A percentile compares a stretch with the other conserved stretches of the same genome.
These are phyloP conservation scores for Phytopythium litorale DNA, from an alignment of 352 stramenopile species.

Conservation along the genomic window DNA sequence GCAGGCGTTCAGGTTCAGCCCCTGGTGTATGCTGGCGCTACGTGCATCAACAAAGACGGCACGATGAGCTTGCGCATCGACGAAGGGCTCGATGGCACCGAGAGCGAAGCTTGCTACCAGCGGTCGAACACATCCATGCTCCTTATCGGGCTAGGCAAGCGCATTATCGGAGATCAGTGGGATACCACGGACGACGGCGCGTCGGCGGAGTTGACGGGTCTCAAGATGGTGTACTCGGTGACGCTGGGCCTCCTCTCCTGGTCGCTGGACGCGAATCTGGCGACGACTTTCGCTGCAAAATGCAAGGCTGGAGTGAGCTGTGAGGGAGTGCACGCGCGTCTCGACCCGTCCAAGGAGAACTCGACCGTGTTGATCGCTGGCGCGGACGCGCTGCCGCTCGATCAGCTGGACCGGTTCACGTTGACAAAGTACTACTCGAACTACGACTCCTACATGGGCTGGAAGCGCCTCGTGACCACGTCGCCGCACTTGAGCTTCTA, in stretches of 20 bases:
- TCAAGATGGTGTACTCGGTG: conserved; percentile 9
- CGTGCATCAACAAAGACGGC: conserved; percentile 12
- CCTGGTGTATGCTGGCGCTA: conserved; percentile 8
- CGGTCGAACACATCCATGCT: conserved; percentile 10
- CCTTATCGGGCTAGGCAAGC: conserved; percentile 5
- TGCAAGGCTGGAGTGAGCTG: background rate
- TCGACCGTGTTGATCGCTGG: background rate
- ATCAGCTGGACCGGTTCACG: conserved; percentile 1
- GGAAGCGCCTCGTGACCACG: conserved; percentile 6
- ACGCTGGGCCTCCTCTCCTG: conserved; percentile 20
- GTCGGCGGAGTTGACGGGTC: background rate
- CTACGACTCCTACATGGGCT: conserved; percentile 1
- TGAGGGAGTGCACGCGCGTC: background rate
- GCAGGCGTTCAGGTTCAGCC: background rate
- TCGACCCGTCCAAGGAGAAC: background rate
- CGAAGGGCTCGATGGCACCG: background rate
- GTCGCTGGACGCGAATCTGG: background rate
- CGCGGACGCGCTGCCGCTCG: conserved; percentile 1
- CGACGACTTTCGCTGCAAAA: background rate
- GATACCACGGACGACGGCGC: background rate
- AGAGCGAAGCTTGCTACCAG: background rate
- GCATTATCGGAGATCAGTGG: background rate
- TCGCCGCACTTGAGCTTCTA: background rate
- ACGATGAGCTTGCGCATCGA: conserved; percentile 8
- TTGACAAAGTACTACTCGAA: background rate